These are phyloP conservation scores for Cucumis melo DNA, from an alignment of 306 rosid genomes.

Conservation along the genomic window DNA sequence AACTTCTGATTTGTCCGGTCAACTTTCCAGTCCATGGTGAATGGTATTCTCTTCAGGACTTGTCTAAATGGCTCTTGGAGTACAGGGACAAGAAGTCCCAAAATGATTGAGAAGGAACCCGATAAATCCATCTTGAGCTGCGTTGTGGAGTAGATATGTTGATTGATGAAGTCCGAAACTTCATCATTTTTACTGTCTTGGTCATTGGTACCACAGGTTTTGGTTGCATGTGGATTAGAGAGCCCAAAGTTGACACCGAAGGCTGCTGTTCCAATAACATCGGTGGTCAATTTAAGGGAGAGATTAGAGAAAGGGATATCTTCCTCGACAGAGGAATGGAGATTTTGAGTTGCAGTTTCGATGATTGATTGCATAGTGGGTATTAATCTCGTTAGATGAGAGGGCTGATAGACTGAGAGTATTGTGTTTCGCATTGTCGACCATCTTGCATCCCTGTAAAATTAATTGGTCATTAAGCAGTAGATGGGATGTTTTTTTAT, in stretches of 20 bases:
- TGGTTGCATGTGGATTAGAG: conserved; percentile 30
- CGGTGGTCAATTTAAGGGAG: conserved; percentile 67
- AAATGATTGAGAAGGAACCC: conserved; percentile 77
- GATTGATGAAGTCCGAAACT: conserved; percentile 65
- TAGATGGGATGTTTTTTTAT: background rate
- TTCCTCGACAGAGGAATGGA: conserved; percentile 26
- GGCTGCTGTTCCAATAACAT: conserved; percentile 74
- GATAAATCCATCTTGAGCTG: conserved; percentile 88
- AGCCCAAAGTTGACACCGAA: conserved; percentile 86
- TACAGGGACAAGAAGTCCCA: conserved; percentile 65
- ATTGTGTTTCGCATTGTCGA: conserved; percentile 72
- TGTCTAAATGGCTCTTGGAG: conserved; percentile 82
- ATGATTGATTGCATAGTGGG: conserved; percentile 78
- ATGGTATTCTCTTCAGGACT: conserved; percentile 66
- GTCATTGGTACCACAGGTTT: conserved; percentile 6
- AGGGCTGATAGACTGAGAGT: conserved; percentile 66
- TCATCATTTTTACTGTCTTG: conserved; percentile 11
- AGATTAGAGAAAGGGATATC: conserved; percentile 55
- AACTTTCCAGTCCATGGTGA: conserved; percentile 84
- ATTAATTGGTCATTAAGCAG: background rate
- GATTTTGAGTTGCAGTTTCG: conserved; percentile 53
- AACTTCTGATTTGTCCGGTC: conserved; percentile 45
- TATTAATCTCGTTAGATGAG: conserved; percentile 54
- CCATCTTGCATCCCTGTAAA: conserved; percentile 81
- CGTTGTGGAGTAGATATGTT: conserved; percentile 74